Percentiles rank a stretch among this genome's conserved stretches.
Conservation (phyloP, 306 rosid genomes). For the Spatholobus suberectus region DNA sequence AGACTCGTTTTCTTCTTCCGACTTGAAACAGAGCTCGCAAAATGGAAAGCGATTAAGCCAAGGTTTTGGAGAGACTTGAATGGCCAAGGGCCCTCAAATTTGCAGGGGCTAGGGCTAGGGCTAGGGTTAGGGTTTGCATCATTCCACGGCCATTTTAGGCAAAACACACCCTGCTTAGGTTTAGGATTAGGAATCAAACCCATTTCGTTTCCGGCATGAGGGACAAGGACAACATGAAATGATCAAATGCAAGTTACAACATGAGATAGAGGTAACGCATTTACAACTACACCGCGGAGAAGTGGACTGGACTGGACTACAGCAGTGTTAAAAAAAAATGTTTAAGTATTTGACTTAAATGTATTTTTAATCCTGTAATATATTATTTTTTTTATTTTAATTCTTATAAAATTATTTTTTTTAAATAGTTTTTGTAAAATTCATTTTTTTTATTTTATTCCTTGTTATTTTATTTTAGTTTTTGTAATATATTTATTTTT, state of each 20-base stretch:
- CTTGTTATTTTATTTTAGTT: no score
- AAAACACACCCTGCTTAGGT: slow-evolving; percentile 51
- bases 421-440: no score
- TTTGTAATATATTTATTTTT: no score
- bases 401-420: no score
- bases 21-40: slow-evolving; percentile 53
- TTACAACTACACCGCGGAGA: no score
- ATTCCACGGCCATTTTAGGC: slow-evolving; percentile 90
- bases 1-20: slow-evolving; percentile 35
- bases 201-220: slow-evolving; percentile 41
- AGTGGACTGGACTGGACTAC: no score
- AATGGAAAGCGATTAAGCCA: slow-evolving; percentile 58
- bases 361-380: no score
- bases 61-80: slow-evolving; percentile 75
- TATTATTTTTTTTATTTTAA: no score
- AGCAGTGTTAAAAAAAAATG: no score
- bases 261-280: no score
- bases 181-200: slow-evolving; percentile 44
- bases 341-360: no score
- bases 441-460: no score
- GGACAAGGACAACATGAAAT: background rate
- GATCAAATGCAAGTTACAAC: background rate
- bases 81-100: slow-evolving; percentile 76
- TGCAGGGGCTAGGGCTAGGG: slow-evolving; percentile 44
- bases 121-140: slow-evolving; percentile 26